These are phyloP conservation scores for Gardenia jasminoides DNA, from an alignment of 257 asterid genomes.

Conservation along the genomic window DNA sequence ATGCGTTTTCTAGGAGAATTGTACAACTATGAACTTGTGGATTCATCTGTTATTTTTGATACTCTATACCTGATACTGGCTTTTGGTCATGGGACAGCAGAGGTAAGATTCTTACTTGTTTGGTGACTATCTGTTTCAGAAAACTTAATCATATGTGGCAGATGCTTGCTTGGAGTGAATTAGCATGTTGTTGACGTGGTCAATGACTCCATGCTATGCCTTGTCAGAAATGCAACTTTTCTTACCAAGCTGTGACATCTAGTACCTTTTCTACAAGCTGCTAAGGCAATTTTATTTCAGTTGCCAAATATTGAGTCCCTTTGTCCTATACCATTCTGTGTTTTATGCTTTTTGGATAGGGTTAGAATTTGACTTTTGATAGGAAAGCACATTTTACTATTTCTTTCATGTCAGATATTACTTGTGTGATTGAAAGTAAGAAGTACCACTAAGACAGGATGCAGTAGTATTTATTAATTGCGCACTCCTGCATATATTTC, in stretches of 20 bases:
- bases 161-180: constrained; percentile 1
- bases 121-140: not conserved
- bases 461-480: not conserved
- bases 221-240: not conserved
- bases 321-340: not conserved
- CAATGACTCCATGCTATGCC: not conserved
- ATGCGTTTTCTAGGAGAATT: constrained; percentile 97
- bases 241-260: not conserved
- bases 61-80: constrained; percentile 73
- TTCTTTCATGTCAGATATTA: not conserved
- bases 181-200: not conserved
- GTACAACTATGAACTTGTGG: constrained; percentile 94
- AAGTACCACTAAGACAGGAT: not conserved
- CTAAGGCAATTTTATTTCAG: not conserved
- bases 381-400: not conserved
- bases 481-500: constrained; percentile 1
- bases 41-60: constrained; percentile 92
- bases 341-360: not conserved
- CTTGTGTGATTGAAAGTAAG: not conserved
- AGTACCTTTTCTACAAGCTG: not conserved
- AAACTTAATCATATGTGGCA: not conserved
- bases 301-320: not conserved
- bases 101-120: constrained; percentile 47
- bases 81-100: constrained; percentile 88
- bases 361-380: not conserved